Conservation (phyloP, 1,284 basidiomycete genomes). For the Ceratobasidium sp. region DNA sequence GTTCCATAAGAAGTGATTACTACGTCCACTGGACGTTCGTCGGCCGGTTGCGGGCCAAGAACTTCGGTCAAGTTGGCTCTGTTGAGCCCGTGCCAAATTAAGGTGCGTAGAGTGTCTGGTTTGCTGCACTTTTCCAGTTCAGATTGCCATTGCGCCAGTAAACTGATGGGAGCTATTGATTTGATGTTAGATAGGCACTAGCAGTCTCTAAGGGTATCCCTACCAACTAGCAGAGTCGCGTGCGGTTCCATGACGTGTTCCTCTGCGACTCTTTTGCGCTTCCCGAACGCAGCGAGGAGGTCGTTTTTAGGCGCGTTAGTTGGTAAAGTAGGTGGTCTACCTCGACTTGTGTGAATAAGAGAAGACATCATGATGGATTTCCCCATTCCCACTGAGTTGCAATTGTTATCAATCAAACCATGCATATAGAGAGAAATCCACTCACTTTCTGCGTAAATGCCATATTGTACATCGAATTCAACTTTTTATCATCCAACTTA, state of each 20-base stretch:
- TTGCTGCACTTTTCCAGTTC: constrained; percentile 80
- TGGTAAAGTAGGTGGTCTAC: constrained; percentile 47
- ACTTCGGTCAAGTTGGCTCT: constrained; percentile 73
- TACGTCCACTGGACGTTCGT: constrained; percentile 65
- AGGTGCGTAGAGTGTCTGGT: constrained; percentile 69
- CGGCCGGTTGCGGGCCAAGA: constrained; percentile 54
- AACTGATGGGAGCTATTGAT: constrained; percentile 78
- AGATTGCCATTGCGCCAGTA: constrained; percentile 89
- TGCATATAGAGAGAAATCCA: constrained; percentile 40
- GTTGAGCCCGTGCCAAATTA: constrained; percentile 88
- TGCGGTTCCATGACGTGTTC: constrained; percentile 59
- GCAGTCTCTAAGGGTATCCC: neutral
- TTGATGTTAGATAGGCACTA: neutral
- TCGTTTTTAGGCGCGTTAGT: constrained; percentile 21
- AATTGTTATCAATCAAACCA: constrained; percentile 28
- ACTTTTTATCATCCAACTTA: neutral
- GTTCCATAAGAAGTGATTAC: constrained; percentile 92
- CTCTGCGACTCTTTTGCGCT: constrained; percentile 56
- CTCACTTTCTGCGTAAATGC: constrained; percentile 43
- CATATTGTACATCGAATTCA: neutral
- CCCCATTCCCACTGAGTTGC: constrained; percentile 83
- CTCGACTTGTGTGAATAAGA: constrained; percentile 75
- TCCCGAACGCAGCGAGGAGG: constrained; percentile 45
- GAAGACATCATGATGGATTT: constrained; percentile 97
- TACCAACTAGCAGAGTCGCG: constrained; percentile 81